A percentile compares a stretch with the other conserved stretches of the same genome.
phyloP scores from a whole-genome alignment of 2,329 filamentous ascomycete genomes.

The Botryosphaeria agaves region DNA sequence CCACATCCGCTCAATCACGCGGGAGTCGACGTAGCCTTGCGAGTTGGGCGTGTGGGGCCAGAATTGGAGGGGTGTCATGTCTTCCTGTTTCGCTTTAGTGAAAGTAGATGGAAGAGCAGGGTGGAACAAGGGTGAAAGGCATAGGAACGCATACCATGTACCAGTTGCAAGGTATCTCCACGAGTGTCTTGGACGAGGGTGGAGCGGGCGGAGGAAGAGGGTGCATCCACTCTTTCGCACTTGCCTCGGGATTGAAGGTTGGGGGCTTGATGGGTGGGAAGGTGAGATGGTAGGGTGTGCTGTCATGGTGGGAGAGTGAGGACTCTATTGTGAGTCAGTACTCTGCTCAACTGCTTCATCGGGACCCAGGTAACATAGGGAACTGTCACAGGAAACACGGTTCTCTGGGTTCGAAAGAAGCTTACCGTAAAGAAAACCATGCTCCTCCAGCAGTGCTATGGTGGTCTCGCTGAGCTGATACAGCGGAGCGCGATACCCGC shows the following conservation, averaged over 20 bases:
- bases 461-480: conserved; percentile 33
- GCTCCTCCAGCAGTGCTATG: conserved; percentile 28
- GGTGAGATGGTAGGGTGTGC: conserved; percentile 30
- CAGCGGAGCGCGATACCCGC: conserved; percentile 33
- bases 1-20: conserved; percentile 43
- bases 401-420: too few species aligned
- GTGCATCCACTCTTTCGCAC: conserved; percentile 28
- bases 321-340: too few species aligned
- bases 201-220: conserved; percentile 13
- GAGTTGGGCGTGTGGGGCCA: conserved; percentile 31
- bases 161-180: conserved; percentile 34
- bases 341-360: conserved; percentile 3
- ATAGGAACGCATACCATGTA: too few species aligned
- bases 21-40: conserved; percentile 39
- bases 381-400: too few species aligned
- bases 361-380: too few species aligned
- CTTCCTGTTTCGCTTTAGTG: too few species aligned
- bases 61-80: conserved; percentile 32
- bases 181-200: conserved; percentile 15
- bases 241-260: conserved; percentile 18
- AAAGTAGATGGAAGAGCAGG: too few species aligned
- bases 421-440: conserved; percentile 29
- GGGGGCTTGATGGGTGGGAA: conserved; percentile 21
- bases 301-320: conserved; percentile 33
- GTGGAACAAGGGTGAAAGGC: too few species aligned